Conservation (phyloP, 345 rosid genomes). For the Acer negundo region DNA sequence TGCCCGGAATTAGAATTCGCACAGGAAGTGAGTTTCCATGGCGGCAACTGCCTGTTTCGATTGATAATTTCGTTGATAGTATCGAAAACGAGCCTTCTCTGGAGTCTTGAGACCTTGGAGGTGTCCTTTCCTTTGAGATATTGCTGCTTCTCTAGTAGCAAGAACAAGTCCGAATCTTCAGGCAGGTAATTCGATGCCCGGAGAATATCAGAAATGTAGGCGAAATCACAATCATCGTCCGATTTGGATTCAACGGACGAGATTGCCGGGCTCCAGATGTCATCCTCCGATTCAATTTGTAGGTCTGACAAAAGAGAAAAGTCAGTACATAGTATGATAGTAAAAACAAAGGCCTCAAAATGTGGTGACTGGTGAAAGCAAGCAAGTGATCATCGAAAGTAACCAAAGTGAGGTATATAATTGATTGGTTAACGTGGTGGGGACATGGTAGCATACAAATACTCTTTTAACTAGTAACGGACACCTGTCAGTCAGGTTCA, state of each 20-base stretch:
- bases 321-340: background rate
- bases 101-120: conserved; percentile 49
- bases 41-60: conserved; percentile 52
- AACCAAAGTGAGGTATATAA: conserved; percentile 4
- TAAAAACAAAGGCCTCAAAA: background rate
- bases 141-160: conserved; percentile 74
- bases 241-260: conserved; percentile 32
- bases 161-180: conserved; percentile 58
- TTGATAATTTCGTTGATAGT: conserved; percentile 60
- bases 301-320: conserved; percentile 36
- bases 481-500: conserved; percentile 27
- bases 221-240: conserved; percentile 55
- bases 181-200: conserved; percentile 58
- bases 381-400: background rate
- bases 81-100: conserved; percentile 75
- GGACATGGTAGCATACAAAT: conserved; percentile 21
- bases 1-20: conserved; percentile 13
- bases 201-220: conserved; percentile 73
- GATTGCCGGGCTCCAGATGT: conserved; percentile 52
- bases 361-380: conserved; percentile 1
- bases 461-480: conserved; percentile 19
- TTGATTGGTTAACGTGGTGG: conserved; percentile 10
- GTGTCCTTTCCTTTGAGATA: conserved; percentile 56
- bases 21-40: conserved; percentile 44
- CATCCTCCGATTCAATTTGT: conserved; percentile 60